Base-by-base conservation (phyloP, 495 filamentous ascomycete species). In the Xeromyces bisporus region DNA sequence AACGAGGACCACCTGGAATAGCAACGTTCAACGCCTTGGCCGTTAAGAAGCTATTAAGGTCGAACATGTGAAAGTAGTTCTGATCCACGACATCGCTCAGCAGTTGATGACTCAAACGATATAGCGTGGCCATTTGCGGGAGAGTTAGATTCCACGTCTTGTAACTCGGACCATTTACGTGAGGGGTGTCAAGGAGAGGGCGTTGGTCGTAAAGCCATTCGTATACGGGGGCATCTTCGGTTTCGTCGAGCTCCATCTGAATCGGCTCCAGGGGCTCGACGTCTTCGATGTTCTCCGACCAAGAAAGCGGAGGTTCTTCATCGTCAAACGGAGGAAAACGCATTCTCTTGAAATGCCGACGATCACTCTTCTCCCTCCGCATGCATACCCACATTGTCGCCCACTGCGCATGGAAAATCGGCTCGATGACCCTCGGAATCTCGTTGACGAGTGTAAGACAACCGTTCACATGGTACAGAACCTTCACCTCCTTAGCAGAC, bases 361-460 rank as follows among this genome's bases (percentile, higher is more conserved):
- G 62, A 49, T 96, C 91, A 44, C 82, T 87, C 67, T 99, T 99
- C 52, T 99, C 91, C 35, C 91, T 73, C 49, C 91, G 73, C 91
- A 99, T 99, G 29, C 73, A 80, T 38, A 93, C 80, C 91, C 91
- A 99, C 91, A 99, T 96, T 7, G 83, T 92, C 15, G 89, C 87
- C 91, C 91, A 99, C 55, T 99, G 91, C 36, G 91, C 91, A 47
- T 93, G 87, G 54, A 93, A 99, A 10, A 99, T 81, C 2, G 91
- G 91, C 58, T 96, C 89, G 48, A 99, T 96, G 28, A 99, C 91
- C 42, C 91, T 69, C 12, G 91, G 91, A 5, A 75, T 85, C 61
- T 99, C 91, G 47, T 99, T 99, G 33, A 99, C 91, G 35, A 99
- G 58, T 11, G 91, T 99, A 43, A 99, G 58, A 47, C 91, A 96